Evolutionary conservation across 1,139 yeast species (phyloP).

Genomic region (Saccharomycopsis hybrid): DNA sequence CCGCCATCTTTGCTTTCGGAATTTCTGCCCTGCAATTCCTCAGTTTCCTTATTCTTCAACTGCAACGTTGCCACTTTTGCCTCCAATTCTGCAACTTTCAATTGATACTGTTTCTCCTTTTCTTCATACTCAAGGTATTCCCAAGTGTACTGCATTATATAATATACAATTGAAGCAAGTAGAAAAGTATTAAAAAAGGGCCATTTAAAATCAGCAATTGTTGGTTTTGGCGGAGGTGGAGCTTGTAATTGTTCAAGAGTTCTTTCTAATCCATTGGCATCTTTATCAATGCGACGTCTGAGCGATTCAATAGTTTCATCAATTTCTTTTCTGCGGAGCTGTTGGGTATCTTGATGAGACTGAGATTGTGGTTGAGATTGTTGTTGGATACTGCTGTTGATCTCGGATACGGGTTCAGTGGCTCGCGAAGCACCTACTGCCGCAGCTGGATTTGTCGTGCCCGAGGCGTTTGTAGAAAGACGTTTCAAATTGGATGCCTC

Average conservation of each 20-base stretch:
- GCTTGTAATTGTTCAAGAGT: conserved; percentile 9
- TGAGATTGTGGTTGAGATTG: too few species aligned
- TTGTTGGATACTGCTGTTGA: too few species aligned
- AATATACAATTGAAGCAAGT: conserved; percentile 16
- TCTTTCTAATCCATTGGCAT: conserved; percentile 12
- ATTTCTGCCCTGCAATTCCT: too few species aligned
- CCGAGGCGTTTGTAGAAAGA: too few species aligned
- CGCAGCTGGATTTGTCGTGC: too few species aligned
- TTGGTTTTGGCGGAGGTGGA: conserved; percentile 10
- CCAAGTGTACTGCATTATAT: conserved; percentile 15
- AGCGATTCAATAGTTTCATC: conserved; percentile 15
- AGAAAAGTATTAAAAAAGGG: conserved; percentile 15
- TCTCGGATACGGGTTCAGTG: too few species aligned
- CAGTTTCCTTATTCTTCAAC: too few species aligned
- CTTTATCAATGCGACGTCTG: conserved; percentile 9
- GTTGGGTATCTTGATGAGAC: too few species aligned
- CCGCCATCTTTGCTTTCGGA: too few species aligned
- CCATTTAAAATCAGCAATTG: conserved; percentile 15
- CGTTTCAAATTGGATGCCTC: too few species aligned
- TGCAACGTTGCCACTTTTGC: conserved; percentile 1
- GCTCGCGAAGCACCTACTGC: too few species aligned
- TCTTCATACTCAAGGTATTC: conserved; percentile 16
- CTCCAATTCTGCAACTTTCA: conserved; percentile 11
- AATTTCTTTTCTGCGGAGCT: neutral
- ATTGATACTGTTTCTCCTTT: conserved; percentile 4